Percentiles rank a stretch among this genome's conserved stretches.
These are phyloP conservation scores for Themeda triandra DNA, from an alignment of 176 grass and related monocot species.

Conservation along the genomic window DNA sequence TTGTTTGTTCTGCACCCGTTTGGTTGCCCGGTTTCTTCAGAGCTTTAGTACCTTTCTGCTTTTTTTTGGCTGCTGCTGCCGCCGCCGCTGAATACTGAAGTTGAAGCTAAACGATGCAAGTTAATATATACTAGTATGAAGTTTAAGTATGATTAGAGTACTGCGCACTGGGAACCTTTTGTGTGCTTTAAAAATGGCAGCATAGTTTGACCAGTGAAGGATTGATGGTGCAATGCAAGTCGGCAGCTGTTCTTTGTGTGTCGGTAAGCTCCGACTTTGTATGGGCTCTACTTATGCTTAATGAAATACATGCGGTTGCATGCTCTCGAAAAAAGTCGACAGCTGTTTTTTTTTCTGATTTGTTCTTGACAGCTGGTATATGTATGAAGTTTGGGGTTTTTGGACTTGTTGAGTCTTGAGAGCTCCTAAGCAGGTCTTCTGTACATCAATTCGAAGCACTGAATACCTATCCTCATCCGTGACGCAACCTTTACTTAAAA, in stretches of 20 bases:
- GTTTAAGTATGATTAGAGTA: neutral
- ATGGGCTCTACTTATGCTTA: too few species aligned
- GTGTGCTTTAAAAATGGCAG: neutral
- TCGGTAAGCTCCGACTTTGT: too few species aligned
- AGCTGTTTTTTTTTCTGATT: too few species aligned
- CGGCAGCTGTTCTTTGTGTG: constrained; percentile 3
- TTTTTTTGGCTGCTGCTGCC: too few species aligned
- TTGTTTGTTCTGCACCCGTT: neutral
- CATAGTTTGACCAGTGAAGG: neutral
- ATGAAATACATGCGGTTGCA: too few species aligned
- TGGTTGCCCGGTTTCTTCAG: neutral
- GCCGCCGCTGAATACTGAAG: neutral
- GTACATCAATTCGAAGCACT: neutral
- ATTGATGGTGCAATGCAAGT: neutral
- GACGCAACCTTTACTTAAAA: neutral
- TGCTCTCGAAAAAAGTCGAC: too few species aligned
- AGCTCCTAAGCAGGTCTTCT: neutral
- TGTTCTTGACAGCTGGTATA: neutral
- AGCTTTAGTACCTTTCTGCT: neutral
- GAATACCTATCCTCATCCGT: neutral
- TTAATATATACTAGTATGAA: too few species aligned
- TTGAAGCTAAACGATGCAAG: neutral
- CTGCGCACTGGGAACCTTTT: neutral
- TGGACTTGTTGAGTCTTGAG: neutral
- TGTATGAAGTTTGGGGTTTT: neutral